These are phyloP conservation scores for Pelargonium australe DNA, from an alignment of 441 rosid genomes.

Conservation along the genomic window DNA sequence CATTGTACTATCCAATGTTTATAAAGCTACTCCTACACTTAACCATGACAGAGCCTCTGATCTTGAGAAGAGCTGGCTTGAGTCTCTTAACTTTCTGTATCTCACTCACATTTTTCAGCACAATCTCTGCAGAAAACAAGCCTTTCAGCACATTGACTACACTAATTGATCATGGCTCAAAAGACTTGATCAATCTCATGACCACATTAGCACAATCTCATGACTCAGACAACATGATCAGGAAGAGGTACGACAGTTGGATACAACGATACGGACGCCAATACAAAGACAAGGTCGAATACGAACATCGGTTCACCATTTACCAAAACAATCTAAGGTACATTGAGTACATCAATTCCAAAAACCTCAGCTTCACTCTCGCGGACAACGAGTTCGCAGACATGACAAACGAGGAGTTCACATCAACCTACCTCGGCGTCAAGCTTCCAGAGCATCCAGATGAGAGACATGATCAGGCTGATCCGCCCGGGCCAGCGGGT, in stretches of 20 bases:
- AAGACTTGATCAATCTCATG: too few relatives aligned
- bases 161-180: too few relatives aligned
- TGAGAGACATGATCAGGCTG: not conserved
- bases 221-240: not conserved
- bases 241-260: slow-evolving; percentile 4
- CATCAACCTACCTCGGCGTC: not conserved
- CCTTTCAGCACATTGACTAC: too few relatives aligned
- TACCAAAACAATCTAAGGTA: not conserved
- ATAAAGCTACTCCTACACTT: too few relatives aligned
- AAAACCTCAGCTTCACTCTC: not conserved
- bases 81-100: too few relatives aligned
- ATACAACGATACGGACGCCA: not conserved
- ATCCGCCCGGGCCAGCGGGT: not conserved
- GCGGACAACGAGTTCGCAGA: not conserved
- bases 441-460: not conserved
- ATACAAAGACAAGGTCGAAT: not conserved
- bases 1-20: too few relatives aligned
- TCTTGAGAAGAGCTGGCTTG: too few relatives aligned
- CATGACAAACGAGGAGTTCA: not conserved
- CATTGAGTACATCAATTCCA: not conserved
- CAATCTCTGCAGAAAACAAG: too few relatives aligned
- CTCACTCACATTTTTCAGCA: too few relatives aligned
- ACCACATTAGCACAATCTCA: too few relatives aligned
- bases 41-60: too few relatives aligned
- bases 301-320: not conserved